Evolutionary conservation across 2,329 filamentous ascomycete species (phyloP), one percentile per base, ranked within the genome.

Genomic region (Leptographium radiaticola): DNA sequence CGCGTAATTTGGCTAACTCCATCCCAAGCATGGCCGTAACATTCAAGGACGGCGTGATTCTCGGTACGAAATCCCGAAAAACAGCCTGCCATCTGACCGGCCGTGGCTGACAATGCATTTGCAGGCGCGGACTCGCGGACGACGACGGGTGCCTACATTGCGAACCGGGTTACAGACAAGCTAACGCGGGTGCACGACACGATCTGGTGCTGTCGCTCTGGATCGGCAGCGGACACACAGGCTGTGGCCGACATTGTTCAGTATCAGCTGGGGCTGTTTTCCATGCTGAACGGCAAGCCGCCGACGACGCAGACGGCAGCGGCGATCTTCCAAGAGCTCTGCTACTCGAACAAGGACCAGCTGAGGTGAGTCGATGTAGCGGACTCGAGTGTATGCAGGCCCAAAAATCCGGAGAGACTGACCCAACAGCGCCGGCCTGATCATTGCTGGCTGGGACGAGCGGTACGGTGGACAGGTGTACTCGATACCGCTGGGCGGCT

Each of bases 201-300:
- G 56, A 97, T 98, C 72, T 98, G 93, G 93, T 98, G 93, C 76
- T 98, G 93, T 75, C 86, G 93, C 65, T 97, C 93, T 57, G 93
- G 93, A 51, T 98, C 93, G 31, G 93, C 93, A 36, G 93, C 93
- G 61, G 93, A 98, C 67, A 98, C 93, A 56, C 93, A 98, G 72
- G 93, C 93, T 50, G 89, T 98, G 49, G 93, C 93, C 56, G 93
- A 98, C 66, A 96, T 98, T 64, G 93, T 98, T 44, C 88, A 95
- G 67, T 96, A 97, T 71, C 88, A 98, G 69, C 79, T 98, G 52
- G 87, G 88, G 63, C 82, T 96, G 73, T 97, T 95, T 70, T 85
- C 87, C 59, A 87, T 95, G 72, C 81, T 81, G 63, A 95, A 95
- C 70, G 84, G 90, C 67, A 89, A 91, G 74, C 76, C 84, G 15